Evolutionary conservation across 805 yeast species (phyloP), one percentile per base, ranked within the genome.

Genomic region (Candida schatavii): DNA sequence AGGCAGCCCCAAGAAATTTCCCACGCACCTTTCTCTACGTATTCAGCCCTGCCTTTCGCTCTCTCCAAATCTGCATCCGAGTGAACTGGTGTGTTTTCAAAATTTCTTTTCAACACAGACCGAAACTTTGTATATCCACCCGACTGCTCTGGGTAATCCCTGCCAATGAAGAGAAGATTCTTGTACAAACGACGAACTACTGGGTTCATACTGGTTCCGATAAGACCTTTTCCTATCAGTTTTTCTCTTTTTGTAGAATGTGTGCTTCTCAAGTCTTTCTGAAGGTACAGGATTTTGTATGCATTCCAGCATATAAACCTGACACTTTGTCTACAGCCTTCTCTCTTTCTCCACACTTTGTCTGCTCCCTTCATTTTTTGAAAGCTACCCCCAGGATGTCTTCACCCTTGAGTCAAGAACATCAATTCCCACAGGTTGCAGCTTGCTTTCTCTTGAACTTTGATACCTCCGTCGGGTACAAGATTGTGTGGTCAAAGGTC

Each of bases 371-470:
- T 32, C 22, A 13, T 7, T 19, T 32, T n/a, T n/a, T n/a, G n/a
- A n/a, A n/a, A n/a, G n/a, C n/a, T n/a, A n/a, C n/a, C n/a, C n/a
- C n/a, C n/a, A n/a, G n/a, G n/a, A 31, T 31, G 35, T n/a, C 35
- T 3, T 17, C 31, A 17, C 32, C 30, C 15, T 25, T 18, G 22
- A 29, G 27, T 6, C 21, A 14, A 14, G 39, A 26, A 13, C 15
- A 48, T 39, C 44, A 41, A 10, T 49, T 61, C 3, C 57, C 72
- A 14, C 56, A 55, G 38, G 58, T 66, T 3, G 56, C 53, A 10
- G 61, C 64, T 2, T 39, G 66, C 14, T 70, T 68, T 43, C 51
- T 70, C 27, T 58, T 61, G 33, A 57, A 65, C 19, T 70, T 70
- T 47, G 70, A 70, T 48, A 49, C 54, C 18, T 53, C 51, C 15